Percentiles rank a stretch among this genome's conserved stretches.
Evolutionary conservation across 2,329 filamentous ascomycete genomes (phyloP).

Genomic region (Metarhizium anisopliae): DNA sequence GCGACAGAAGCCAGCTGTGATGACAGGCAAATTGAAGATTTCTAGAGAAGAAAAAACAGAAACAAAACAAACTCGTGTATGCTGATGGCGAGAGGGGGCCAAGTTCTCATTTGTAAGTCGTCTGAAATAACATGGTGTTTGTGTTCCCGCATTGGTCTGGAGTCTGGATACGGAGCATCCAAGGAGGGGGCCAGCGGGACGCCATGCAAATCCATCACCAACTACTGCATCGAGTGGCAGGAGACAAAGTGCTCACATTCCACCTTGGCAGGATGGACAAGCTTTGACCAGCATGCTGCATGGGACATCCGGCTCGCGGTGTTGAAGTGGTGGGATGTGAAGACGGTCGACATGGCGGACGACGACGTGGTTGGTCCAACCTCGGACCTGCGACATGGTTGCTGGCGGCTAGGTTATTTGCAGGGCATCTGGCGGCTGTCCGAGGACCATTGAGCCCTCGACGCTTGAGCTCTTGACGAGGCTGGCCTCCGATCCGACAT

Average conservation of each 20-base stretch:
- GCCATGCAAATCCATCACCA: background rate
- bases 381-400: too few relatives aligned
- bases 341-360: background rate
- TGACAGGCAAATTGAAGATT: background rate
- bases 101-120: background rate
- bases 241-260: background rate
- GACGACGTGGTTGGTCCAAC: background rate
- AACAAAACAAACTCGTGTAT: background rate
- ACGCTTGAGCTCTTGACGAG: too few relatives aligned
- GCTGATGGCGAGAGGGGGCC: background rate
- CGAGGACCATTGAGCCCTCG: too few relatives aligned
- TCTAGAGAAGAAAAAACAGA: too few relatives aligned
- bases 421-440: too few relatives aligned
- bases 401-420: too few relatives aligned
- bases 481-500: too few relatives aligned
- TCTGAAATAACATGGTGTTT: background rate
- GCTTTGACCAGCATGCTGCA: background rate
- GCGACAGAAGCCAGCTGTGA: background rate
- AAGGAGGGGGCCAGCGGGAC: background rate
- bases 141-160: background rate
- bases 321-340: background rate
- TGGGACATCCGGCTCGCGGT: background rate
- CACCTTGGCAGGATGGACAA: background rate
- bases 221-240: background rate
- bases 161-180: background rate